Evolutionary conservation across 495 filamentous ascomycete genomes (phyloP), one percentile per base, ranked within the genome.

Genomic region (Penicillium coffeae): DNA sequence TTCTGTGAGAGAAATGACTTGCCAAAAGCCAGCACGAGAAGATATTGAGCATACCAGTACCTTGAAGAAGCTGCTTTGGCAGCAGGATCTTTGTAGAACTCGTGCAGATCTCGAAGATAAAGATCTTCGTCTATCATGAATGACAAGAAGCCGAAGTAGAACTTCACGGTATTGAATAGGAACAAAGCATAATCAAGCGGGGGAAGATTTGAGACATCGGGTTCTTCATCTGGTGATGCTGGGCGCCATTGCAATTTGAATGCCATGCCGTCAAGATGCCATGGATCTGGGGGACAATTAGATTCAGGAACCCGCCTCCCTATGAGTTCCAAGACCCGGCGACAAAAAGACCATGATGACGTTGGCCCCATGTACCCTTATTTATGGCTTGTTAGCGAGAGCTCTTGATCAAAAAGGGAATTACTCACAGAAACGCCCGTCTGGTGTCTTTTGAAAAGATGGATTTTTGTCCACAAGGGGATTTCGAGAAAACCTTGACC

Each of bases 1-100:
- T 45, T 59, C 3, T 60, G 54, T 8, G 61, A 60, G 19, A 68
- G 42, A 20, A 72, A 72, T 10, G 65, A 67, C 39, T 71, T 72
- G 10, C 68, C 68, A 51, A 72, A 68, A 2, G 68, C 68, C 9
- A 72, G 61, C 14, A 72, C 63, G 21, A 72, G 59, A 21, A 72
- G 60, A 39, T 67, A 70, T 40, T 72, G 66, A 16, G 61, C 56
- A 42, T 63, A 68, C 68, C 66, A 72, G 30, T 66, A 52, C 36
- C 64, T 59, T 1, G 62, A 54, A 3, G 56, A 55, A 3, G 56
- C 40, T 6, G 54, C 61, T 22, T 62, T 67, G 1, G 48, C 50
- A 10, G 46, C 32, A 20, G 65, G 57, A 18, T 59, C 32, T 25
- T 51, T 51, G 36, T 72, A 66, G 13, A 69, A 64, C 21, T 67